phyloP scores from a whole-genome alignment of 768 basidiomycete species.

The Podaxis sp. region DNA sequence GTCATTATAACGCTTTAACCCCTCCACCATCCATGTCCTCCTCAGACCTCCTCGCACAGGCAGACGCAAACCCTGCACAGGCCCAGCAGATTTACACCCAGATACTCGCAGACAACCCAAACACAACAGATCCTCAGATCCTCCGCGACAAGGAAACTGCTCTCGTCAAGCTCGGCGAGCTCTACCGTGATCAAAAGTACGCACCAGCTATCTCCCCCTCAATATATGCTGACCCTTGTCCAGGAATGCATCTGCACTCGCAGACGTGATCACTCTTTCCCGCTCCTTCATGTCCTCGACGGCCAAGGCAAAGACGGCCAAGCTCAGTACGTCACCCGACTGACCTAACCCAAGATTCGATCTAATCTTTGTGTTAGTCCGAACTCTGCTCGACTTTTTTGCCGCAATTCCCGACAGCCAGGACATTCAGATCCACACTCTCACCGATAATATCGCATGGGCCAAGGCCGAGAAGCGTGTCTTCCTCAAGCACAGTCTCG shows the following conservation, averaged over 20 bases:
- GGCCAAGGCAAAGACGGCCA: constrained; percentile 96
- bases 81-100: constrained; percentile 77
- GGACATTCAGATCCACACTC: constrained; percentile 77
- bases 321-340: constrained; percentile 64
- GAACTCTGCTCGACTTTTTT: constrained; percentile 93
- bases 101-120: constrained; percentile 45
- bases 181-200: constrained; percentile 84
- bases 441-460: constrained; percentile 91
- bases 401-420: constrained; percentile 71
- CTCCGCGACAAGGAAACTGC: constrained; percentile 84
- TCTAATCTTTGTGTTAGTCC: constrained; percentile 48
- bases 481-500: constrained; percentile 92
- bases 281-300: constrained; percentile 89
- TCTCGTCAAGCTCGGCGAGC: constrained; percentile 79
- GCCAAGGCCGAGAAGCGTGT: constrained; percentile 89
- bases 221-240: neutral
- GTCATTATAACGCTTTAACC: neutral
- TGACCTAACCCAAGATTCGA: neutral
- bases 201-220: constrained; percentile 23
- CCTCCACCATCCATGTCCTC: neutral
- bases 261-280: constrained; percentile 81
- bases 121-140: constrained; percentile 35
- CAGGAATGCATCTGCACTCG: constrained; percentile 84
- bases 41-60: constrained; percentile 51
- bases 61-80: constrained; percentile 54